Evolutionary conservation across 2,329 filamentous ascomycete genomes (phyloP), one percentile per base, ranked within the genome.

Genomic region (Cyphellophora attinorum): DNA sequence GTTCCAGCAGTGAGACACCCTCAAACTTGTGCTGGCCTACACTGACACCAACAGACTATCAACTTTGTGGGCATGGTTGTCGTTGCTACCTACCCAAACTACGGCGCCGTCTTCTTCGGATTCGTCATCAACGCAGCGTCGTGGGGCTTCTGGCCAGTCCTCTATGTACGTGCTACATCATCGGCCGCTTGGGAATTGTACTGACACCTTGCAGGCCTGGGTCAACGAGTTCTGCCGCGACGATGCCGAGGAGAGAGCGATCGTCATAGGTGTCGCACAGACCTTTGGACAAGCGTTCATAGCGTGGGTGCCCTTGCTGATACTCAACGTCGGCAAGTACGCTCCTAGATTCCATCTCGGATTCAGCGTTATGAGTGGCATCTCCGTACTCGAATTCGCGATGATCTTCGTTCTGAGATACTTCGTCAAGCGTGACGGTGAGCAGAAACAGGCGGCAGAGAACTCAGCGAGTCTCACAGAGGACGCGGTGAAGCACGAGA

Each of bases 1-100:
- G 41, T 45, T 14, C 47, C 50, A 6, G 47, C 37, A 3, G 40
- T 46, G 16, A 18, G 35, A 33, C 11, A 31, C 5, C n/a, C 11
- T 11, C 8, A 15, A 17, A 10, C 11, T 10, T n/a, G n/a, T n/a
- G n/a, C n/a, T n/a, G n/a, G n/a, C n/a, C n/a, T n/a, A n/a, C n/a
- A n/a, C n/a, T n/a, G n/a, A n/a, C n/a, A n/a, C 21, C 13, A n/a
- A 10, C 13, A 37, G 8, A 31, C 42, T 13, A 14, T 28, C 18
- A 47, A 47, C 28, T 42, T 47, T n/a, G 34, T 47, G 6, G 42
- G 42, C 3, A 38, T 47, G 40, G 39, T 46, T 12, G 37, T 47
- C 21, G 42, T 47, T 3, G 44, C 45, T 5, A 25, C 40, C 21
- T 39, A 37, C 2, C 45, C 45, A 3, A 37, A 35, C 27, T 51